Conservation (phyloP, 306 rosid genomes). For the Biancaea sappan region DNA sequence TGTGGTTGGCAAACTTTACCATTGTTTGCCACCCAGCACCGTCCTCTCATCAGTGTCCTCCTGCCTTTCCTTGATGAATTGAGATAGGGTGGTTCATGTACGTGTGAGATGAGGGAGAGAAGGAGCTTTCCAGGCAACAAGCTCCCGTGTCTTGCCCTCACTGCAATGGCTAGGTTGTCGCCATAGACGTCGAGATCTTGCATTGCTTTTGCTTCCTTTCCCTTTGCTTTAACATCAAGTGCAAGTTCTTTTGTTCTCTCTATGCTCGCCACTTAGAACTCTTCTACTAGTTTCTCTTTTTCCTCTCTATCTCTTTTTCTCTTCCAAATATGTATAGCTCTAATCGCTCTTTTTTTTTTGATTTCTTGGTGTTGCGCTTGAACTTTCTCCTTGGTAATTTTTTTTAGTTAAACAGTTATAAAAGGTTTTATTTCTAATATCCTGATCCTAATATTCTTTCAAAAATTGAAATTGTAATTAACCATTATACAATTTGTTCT, state of each 20-base stretch:
- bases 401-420: no score
- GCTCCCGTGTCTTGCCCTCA: slow-evolving; percentile 87
- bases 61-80: no score
- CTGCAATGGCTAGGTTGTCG: slow-evolving; percentile 85
- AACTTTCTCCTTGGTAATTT: no score
- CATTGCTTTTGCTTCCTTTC: slow-evolving; percentile 72
- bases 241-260: slow-evolving; percentile 75
- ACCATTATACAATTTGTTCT: no score
- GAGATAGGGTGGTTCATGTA: slow-evolving; percentile 64
- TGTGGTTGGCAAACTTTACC: no score
- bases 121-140: slow-evolving; percentile 69
- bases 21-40: no score
- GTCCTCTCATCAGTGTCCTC: no score
- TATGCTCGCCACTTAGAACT: slow-evolving; percentile 74
- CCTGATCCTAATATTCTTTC: no score
- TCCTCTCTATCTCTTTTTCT: background rate
- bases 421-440: no score
- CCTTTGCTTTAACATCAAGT: slow-evolving; percentile 75
- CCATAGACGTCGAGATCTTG: slow-evolving; percentile 67
- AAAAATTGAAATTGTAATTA: no score
- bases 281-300: slow-evolving; percentile 27
- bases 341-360: background rate
- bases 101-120: slow-evolving; percentile 71
- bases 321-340: background rate
- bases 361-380: background rate